Evolutionary conservation across 2,329 filamentous ascomycete genomes (phyloP).

Genomic region (Balansia obtecta): DNA sequence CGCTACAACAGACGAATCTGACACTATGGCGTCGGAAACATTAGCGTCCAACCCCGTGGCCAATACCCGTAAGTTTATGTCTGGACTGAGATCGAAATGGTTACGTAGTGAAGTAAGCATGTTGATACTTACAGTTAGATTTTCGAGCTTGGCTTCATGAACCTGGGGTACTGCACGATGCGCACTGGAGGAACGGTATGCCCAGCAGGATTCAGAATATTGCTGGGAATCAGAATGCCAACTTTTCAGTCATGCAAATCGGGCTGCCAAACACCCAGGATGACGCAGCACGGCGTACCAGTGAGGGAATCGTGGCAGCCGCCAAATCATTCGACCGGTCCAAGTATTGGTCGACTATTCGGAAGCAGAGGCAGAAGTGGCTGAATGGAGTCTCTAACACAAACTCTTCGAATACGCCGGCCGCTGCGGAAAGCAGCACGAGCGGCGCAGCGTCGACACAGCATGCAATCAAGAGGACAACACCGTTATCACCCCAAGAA

Average conservation of each 20-base stretch:
- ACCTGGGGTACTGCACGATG: constrained; percentile 13
- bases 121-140: neutral
- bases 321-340: constrained; percentile 42
- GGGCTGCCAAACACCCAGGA: constrained; percentile 36
- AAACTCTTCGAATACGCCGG: neutral
- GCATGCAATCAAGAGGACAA: constrained; percentile 1
- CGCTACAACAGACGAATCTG: neutral
- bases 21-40: neutral
- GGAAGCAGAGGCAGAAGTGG: constrained; percentile 11
- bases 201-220: constrained; percentile 51
- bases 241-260: constrained; percentile 53
- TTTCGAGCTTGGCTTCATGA: neutral
- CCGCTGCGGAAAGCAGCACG: neutral
- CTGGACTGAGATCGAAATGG: neutral
- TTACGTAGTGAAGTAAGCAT: neutral
- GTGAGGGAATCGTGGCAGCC: constrained; percentile 46
- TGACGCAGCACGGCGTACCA: constrained; percentile 46
- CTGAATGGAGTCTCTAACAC: neutral
- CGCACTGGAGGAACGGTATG: constrained; percentile 38
- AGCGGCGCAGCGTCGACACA: constrained; percentile 2
- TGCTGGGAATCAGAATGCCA: constrained; percentile 42
- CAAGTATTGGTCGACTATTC: constrained; percentile 36
- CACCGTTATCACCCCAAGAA: constrained; percentile 25
- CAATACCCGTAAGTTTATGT: neutral
- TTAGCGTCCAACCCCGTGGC: neutral